Percentiles rank a stretch among this genome's conserved stretches.
Evolutionary conservation across 192 early-diverging fungal species (phyloP).

Genomic region (Rhizophagus prolifer): DNA sequence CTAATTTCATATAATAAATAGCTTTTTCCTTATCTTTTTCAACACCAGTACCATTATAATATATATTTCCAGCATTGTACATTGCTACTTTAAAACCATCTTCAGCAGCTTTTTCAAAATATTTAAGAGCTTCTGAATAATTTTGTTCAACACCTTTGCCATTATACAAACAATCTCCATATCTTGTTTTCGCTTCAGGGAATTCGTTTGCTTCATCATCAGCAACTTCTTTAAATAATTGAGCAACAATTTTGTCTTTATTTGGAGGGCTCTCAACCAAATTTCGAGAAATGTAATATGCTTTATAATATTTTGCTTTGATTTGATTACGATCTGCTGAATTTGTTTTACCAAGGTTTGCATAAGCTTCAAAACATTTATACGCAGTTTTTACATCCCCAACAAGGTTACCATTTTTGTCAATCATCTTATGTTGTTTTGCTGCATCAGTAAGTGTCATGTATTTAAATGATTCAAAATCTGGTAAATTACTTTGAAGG

Average conservation of each 20-base stretch:
- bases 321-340: neutral
- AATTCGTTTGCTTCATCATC: neutral
- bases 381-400: neutral
- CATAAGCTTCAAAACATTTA: neutral
- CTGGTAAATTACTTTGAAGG: neutral
- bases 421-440: neutral
- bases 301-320: slow-evolving; percentile 1
- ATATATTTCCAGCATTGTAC: neutral
- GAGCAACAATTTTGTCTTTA: neutral
- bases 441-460: neutral
- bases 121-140: neutral
- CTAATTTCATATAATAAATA: neutral
- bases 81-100: neutral
- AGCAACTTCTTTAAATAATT: slow-evolving; percentile 14
- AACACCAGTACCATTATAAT: neutral
- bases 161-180: neutral
- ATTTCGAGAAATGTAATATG: neutral
- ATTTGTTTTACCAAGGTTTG: neutral
- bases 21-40: neutral
- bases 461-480: neutral
- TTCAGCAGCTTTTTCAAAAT: slow-evolving; percentile 8
- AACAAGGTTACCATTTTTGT: neutral
- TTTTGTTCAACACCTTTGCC: neutral
- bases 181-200: neutral
- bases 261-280: neutral